Conservation (phyloP, 306 rosid species). For the Lagenaria siceraria region DNA sequence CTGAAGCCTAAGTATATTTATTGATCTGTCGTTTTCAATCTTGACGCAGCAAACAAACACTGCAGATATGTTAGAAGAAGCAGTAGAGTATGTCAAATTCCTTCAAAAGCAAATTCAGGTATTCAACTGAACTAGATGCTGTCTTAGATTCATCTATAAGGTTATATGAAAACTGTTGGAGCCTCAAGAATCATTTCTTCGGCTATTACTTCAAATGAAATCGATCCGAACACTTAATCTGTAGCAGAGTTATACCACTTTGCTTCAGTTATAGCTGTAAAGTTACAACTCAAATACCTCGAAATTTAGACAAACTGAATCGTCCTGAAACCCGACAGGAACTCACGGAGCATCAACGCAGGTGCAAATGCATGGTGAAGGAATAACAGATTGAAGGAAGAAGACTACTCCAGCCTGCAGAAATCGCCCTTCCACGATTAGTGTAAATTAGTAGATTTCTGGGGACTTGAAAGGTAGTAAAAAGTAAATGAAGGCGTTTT, state of each 20-base stretch:
- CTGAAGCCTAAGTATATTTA: not conserved
- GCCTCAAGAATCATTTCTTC: not conserved
- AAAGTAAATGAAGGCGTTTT: not conserved
- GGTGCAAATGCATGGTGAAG: slow-evolving; percentile 50
- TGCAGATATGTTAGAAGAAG: slow-evolving; percentile 88
- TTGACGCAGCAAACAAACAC: slow-evolving; percentile 83
- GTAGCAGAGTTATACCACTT: not conserved
- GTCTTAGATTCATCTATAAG: not conserved
- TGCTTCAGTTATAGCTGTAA: not conserved
- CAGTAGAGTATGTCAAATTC: slow-evolving; percentile 75
- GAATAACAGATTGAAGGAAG: slow-evolving; percentile 26
- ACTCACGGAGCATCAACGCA: slow-evolving; percentile 57
- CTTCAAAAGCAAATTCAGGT: slow-evolving; percentile 90
- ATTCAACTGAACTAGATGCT: not conserved
- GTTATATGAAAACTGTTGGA: not conserved
- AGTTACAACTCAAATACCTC: not conserved
- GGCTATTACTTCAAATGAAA: not conserved
- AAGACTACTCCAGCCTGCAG: not conserved
- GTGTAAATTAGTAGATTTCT: slow-evolving; percentile 26
- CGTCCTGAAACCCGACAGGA: slow-evolving; percentile 44
- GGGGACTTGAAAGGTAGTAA: slow-evolving; percentile 6
- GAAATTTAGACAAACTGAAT: not conserved
- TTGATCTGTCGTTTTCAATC: not conserved
- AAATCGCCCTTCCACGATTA: not conserved
- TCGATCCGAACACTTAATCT: not conserved